Base-by-base conservation (phyloP, 257 asterid species). In the Nicotiana tabacum region DNA sequence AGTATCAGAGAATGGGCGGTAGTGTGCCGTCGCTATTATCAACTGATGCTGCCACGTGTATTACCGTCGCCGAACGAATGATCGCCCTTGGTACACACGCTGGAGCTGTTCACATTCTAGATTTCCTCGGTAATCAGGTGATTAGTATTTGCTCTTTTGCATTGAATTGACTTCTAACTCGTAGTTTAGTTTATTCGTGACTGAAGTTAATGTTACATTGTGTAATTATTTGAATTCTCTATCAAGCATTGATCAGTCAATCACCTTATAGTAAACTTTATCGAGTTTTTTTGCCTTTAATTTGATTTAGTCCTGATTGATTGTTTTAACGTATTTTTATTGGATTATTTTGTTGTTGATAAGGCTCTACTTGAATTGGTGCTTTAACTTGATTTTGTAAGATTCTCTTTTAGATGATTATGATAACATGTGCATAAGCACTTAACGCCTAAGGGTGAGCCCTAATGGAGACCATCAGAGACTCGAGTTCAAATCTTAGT, bases 1-100 rank as follows among this genome's bases (percentile, higher is more conserved):
- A 96, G 96, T 96, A 96, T 88, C 98, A 96, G 91, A 88, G 99
- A 56, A 96, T 96, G 98, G 98, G 98, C 32, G 99, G 97, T 83
- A 95, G 97, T 87, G 93, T 94, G 82, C 98, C 97, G 16, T 37
- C 96, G 68, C 94, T 96, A 81, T 90, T 96, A 51, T 93, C 92
- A 9, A 84, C 80, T 87, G 98, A 94, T 86, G 96, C 97, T 82
- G 99, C 98, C 78, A 89, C 98, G 2, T 93, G 98, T 83, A 89
- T 96, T 55, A 92, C 98, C 35, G 92, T 94, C 6, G 91, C 99
- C 9, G 99, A 96, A 77, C 97, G 99, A 78, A 95, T 95, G 99
- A 93, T 96, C 88, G 98, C 98, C 4, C 95, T 94, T 55, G 99
- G 98, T 53, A 96, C 99, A 66, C 98, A 88, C 60, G 85, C 83